These are phyloP conservation scores for Candida maris DNA, from an alignment of 805 yeast genomes.

Conservation along the genomic window DNA sequence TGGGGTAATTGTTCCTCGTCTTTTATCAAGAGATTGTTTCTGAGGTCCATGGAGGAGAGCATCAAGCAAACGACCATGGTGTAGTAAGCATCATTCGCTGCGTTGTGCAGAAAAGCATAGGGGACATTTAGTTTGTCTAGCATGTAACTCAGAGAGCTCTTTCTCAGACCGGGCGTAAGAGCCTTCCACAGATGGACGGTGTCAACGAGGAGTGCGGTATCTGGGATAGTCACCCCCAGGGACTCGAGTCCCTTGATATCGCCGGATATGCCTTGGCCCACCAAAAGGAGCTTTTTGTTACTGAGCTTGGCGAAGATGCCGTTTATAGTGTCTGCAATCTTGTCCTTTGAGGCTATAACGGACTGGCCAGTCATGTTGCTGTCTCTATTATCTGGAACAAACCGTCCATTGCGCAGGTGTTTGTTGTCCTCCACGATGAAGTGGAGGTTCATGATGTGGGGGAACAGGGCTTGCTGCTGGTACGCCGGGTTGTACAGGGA, in stretches of 20 bases:
- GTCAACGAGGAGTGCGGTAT: slow-evolving; percentile 25
- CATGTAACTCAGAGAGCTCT: slow-evolving; percentile 22
- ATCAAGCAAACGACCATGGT: slow-evolving; percentile 26
- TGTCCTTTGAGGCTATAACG: slow-evolving; percentile 13
- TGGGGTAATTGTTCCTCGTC: slow-evolving; percentile 2
- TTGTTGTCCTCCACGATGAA: slow-evolving; percentile 24
- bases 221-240: slow-evolving; percentile 16
- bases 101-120: slow-evolving; percentile 29
- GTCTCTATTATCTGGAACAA: slow-evolving; percentile 27
- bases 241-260: slow-evolving; percentile 22
- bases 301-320: slow-evolving; percentile 14
- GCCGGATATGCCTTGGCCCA: slow-evolving; percentile 29
- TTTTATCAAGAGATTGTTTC: slow-evolving; percentile 17
- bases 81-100: slow-evolving; percentile 32
- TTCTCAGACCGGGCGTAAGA: slow-evolving; percentile 10
- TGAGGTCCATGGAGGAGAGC: slow-evolving; percentile 25
- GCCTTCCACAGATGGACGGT: slow-evolving; percentile 27
- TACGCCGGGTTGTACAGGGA: slow-evolving; percentile 29
- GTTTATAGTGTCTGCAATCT: slow-evolving; percentile 15
- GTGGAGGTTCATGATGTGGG: slow-evolving; percentile 29
- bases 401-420: slow-evolving; percentile 18
- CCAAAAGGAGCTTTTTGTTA: slow-evolving; percentile 16
- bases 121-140: slow-evolving; percentile 29
- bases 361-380: slow-evolving; percentile 30
- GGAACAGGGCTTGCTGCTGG: slow-evolving; percentile 27